phyloP scores from a whole-genome alignment of 345 rosid species.

The Adansonia digitata region DNA sequence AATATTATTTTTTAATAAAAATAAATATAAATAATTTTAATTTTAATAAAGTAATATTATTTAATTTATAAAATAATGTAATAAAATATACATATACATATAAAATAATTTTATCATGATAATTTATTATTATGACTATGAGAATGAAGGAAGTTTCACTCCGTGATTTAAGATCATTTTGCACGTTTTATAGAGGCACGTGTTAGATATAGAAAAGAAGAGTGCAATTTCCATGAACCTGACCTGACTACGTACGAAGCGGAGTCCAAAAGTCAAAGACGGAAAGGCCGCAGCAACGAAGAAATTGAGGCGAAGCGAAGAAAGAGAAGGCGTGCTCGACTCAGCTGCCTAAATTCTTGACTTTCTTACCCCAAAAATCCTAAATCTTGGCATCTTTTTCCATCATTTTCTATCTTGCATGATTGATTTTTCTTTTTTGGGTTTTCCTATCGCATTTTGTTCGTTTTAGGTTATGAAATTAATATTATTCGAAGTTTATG shows the following conservation, averaged over 20 bases:
- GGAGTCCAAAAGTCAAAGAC: slow-evolving; percentile 22
- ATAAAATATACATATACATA: too few relatives aligned
- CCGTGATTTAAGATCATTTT: background rate
- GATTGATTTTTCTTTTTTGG: too few relatives aligned
- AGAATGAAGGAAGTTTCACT: background rate
- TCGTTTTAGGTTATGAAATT: too few relatives aligned
- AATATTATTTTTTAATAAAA: too few relatives aligned
- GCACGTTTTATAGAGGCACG: background rate
- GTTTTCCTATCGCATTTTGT: too few relatives aligned
- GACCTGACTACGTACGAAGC: background rate
- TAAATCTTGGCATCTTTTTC: background rate
- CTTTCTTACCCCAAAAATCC: slow-evolving; percentile 14
- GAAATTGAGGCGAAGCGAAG: background rate
- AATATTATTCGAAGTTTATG: too few relatives aligned
- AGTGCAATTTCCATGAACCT: background rate
- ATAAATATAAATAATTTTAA: too few relatives aligned
- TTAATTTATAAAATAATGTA: too few relatives aligned
- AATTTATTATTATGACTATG: too few relatives aligned
- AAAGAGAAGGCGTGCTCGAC: background rate
- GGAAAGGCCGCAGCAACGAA: background rate
- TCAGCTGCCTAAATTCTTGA: slow-evolving; percentile 28
- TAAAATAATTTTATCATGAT: too few relatives aligned
- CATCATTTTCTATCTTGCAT: too few relatives aligned
- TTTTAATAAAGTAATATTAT: too few relatives aligned
- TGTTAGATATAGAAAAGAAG: background rate